Conservation (phyloP, 106 monocot species). For the Posidonia australis region DNA sequence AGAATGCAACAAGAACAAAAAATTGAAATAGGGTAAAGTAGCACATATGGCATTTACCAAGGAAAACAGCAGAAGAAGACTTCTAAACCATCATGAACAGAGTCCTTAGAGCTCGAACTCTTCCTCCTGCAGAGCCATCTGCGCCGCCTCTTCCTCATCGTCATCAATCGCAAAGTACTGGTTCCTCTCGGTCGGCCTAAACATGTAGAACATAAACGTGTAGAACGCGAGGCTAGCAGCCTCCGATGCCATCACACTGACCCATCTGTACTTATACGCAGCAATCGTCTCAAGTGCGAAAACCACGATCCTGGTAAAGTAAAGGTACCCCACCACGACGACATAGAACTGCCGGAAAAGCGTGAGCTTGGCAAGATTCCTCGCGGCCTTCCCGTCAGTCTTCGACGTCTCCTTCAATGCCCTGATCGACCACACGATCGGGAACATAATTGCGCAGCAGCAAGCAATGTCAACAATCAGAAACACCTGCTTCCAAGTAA, state of each 20-base stretch:
- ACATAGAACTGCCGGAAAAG: constrained; percentile 86
- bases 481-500: constrained; percentile 86
- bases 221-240: constrained; percentile 61
- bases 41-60: too few relatives aligned
- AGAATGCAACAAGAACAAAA: too few relatives aligned
- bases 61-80: too few relatives aligned
- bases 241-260: constrained; percentile 68
- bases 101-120: constrained; percentile 86
- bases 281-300: constrained; percentile 69
- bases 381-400: constrained; percentile 88
- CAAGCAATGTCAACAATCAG: constrained; percentile 73
- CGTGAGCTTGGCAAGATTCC: constrained; percentile 73
- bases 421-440: constrained; percentile 84
- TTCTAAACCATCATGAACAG: too few relatives aligned
- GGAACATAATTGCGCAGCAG: constrained; percentile 84
- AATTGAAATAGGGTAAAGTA: too few relatives aligned
- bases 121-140: constrained; percentile 53
- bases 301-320: constrained; percentile 95
- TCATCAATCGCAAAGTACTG: constrained; percentile 79
- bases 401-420: constrained; percentile 77
- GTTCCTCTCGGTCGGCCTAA: constrained; percentile 79
- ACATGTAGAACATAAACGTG: constrained; percentile 78
- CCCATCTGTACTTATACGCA: constrained; percentile 68
- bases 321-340: constrained; percentile 79
- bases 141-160: constrained; percentile 84